phyloP scores from a whole-genome alignment of 345 rosid genomes.

The Theobroma cacao region DNA sequence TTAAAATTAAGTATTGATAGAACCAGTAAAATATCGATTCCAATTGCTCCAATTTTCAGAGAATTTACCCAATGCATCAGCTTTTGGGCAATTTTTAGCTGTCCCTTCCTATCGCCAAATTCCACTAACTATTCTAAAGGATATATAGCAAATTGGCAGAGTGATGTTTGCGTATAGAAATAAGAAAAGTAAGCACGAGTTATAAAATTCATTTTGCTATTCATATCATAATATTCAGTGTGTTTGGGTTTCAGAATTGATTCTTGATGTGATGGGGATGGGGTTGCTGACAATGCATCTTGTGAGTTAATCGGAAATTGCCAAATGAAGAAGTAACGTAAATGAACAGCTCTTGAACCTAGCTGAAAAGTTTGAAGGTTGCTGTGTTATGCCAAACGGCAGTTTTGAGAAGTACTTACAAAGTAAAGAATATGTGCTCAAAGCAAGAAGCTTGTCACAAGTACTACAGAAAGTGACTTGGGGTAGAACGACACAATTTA shows the following conservation, averaged over 20 bases:
- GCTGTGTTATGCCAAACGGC: constrained; percentile 3
- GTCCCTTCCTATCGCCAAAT: background rate
- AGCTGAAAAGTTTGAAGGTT: background rate
- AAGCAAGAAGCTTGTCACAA: constrained; percentile 29
- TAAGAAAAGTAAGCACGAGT: background rate
- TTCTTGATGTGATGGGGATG: background rate
- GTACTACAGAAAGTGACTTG: constrained; percentile 31
- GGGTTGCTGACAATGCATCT: background rate
- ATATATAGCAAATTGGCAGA: background rate
- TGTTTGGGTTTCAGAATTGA: background rate
- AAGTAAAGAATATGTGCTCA: constrained; percentile 40
- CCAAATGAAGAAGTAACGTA: background rate
- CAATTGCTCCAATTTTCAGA: background rate
- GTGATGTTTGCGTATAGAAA: background rate
- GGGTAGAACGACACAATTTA: constrained; percentile 21
- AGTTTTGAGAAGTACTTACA: constrained; percentile 7
- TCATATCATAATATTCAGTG: background rate
- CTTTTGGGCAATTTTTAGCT: background rate
- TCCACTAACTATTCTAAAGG: background rate
- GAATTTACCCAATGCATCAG: background rate
- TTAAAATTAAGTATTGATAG: background rate
- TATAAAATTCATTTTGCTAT: background rate
- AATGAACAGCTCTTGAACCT: background rate
- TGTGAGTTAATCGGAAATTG: background rate
- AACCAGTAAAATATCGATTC: background rate